Base-by-base conservation (phyloP, 2,329 filamentous ascomycete species). In the Dactylellina leptospora region DNA sequence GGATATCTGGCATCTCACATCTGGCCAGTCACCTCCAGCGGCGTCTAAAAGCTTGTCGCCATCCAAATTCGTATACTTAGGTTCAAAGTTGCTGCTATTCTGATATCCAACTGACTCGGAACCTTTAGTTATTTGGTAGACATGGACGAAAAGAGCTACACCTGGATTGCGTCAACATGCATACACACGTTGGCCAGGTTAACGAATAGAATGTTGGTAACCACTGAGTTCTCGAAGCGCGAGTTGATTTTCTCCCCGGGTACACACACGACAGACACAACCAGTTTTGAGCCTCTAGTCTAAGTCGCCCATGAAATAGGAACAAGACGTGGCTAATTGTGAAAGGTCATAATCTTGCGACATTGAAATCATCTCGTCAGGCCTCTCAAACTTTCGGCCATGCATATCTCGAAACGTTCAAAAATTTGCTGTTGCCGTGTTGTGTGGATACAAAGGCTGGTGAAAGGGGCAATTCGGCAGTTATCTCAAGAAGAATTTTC, bases 21-120 rank as follows among this genome's bases (percentile, higher is more conserved):
- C 33, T 23, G 5, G 20, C 27, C 45, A 20, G 23, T 64, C 68
- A 55, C 60, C 53, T 44, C 45, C 16, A 30, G 30, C 53, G 56
- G 68, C 68, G 68, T 72, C 68, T 72, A 72, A 72, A 64, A 62
- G 66, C 47, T 63, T 63, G 53, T 72, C 53, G 25, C 45, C 58
- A 56, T 47, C 50, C 40, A 47, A 22, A 22, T 42, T 68, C 27
- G 54, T 68, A 68, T 68, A 54, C 47, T 36, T 33, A 28, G 8
- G 1, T 11, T 63, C 16, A 18, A 54, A 28, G n/a, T 18, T n/a
- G 16, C 40, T 22, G 20, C 20, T 6, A 30, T 6, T 44, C 23
- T 13, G 51, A 27, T 25, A 11, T 8, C 20, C 10, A 9, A 11
- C 16, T 38, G 13, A 42, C 13, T 3, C 8, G 13, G 9, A 8